Percentiles rank a stretch among this genome's conserved stretches.
These are phyloP conservation scores for Nemania bipapillata DNA, from an alignment of 2,329 filamentous ascomycete genomes.

Conservation along the genomic window DNA sequence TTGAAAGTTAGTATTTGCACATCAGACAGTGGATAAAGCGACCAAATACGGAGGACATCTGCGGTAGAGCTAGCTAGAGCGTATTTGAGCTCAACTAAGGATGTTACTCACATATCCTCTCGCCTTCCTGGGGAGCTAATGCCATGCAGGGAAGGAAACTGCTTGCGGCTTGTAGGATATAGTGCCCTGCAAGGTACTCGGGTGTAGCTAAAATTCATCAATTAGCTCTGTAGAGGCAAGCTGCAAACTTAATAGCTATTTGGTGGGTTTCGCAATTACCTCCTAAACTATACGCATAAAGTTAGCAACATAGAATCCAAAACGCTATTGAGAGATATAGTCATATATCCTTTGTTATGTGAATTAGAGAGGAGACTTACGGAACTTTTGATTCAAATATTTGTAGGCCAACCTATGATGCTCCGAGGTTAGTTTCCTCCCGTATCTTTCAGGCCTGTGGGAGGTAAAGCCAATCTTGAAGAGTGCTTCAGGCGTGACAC, in stretches of 20 bases:
- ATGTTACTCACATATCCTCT: slow-evolving; percentile 69
- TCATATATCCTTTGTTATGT: neutral
- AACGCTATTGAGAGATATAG: neutral
- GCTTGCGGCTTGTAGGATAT: slow-evolving; percentile 95
- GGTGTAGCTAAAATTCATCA: slow-evolving; percentile 81
- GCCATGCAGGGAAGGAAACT: slow-evolving; percentile 99
- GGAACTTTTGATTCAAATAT: slow-evolving; percentile 82
- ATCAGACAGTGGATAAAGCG: neutral
- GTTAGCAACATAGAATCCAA: slow-evolving; percentile 3
- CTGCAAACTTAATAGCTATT: neutral
- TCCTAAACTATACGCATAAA: slow-evolving; percentile 26
- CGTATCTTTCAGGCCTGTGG: neutral
- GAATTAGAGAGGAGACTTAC: slow-evolving; percentile 6
- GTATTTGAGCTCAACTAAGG: neutral
- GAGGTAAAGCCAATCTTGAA: neutral
- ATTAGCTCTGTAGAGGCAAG: slow-evolving; percentile 18
- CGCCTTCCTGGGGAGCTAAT: slow-evolving; percentile 89
- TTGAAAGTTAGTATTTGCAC: slow-evolving; percentile 13
- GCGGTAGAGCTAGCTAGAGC: neutral
- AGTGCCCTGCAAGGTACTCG: slow-evolving; percentile 96
- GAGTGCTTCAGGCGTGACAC: too few relatives aligned
- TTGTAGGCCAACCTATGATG: slow-evolving; percentile 76
- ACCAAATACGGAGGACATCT: slow-evolving; percentile 57
- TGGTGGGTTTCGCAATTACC: slow-evolving; percentile 20
- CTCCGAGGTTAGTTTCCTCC: neutral